Percentiles rank a stretch among this genome's conserved stretches.
Conservation (phyloP, 352 stramenopile genomes). For the Phytopythium montanum region DNA sequence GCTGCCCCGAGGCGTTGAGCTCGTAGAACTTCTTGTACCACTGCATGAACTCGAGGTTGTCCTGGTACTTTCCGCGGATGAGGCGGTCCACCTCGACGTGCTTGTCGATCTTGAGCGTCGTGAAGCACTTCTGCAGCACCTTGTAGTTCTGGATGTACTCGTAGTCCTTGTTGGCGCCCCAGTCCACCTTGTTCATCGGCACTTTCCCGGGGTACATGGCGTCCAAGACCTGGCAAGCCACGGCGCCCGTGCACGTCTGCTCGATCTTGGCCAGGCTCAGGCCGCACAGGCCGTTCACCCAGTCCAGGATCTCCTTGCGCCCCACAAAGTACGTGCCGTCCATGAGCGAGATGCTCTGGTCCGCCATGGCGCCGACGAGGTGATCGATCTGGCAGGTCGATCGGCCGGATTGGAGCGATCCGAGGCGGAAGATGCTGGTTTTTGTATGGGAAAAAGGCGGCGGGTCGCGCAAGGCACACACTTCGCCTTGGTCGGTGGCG, state of each 20-base stretch:
- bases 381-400: not conserved
- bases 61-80: slow-evolving; percentile 98
- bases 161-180: slow-evolving; percentile 95
- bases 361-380: slow-evolving; percentile 26
- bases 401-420: too few species aligned
- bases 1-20: slow-evolving; percentile 67
- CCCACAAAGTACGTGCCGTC: slow-evolving; percentile 97
- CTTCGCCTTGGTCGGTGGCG: not conserved
- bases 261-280: slow-evolving; percentile 97
- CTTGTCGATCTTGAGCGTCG: slow-evolving; percentile 93
- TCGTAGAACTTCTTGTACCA: slow-evolving; percentile 96
- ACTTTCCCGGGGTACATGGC: slow-evolving; percentile 93
- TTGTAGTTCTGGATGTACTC: slow-evolving; percentile 99
- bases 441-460: slow-evolving; percentile 4
- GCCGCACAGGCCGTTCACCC: slow-evolving; percentile 96
- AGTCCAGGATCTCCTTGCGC: slow-evolving; percentile 97
- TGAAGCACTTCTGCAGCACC: slow-evolving; percentile 97
- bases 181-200: slow-evolving; percentile 97
- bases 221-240: slow-evolving; percentile 98
- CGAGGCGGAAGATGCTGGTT: not conserved
- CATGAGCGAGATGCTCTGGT: slow-evolving; percentile 94
- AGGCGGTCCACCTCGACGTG: slow-evolving; percentile 98
- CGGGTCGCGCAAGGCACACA: not conserved
- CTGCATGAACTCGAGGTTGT: slow-evolving; percentile 99
- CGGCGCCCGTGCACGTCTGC: slow-evolving; percentile 94